phyloP scores from a whole-genome alignment of 2,329 filamentous ascomycete species.

The Talaromyces pinophilus region DNA sequence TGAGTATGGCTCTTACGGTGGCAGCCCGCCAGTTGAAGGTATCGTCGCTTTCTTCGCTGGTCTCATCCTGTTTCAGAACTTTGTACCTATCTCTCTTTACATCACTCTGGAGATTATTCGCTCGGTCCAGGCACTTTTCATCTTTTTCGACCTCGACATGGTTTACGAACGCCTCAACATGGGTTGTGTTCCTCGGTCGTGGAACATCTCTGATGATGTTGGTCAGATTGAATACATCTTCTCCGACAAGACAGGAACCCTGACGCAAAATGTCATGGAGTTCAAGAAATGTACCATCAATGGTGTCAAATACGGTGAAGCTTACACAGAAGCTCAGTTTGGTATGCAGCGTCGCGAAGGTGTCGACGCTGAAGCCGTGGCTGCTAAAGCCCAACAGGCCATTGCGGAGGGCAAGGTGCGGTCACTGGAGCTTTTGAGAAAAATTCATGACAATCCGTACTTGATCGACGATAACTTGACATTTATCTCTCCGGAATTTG shows the following conservation, averaged over 20 bases:
- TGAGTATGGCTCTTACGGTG: conserved; percentile 81
- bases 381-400: conserved; percentile 68
- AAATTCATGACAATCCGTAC: conserved; percentile 85
- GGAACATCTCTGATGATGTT: conserved; percentile 98
- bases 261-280: conserved; percentile 95
- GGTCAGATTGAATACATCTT: conserved; percentile 99
- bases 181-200: conserved; percentile 93
- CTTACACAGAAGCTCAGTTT: conserved; percentile 94
- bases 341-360: conserved; percentile 93
- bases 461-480: conserved; percentile 86
- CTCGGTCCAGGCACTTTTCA: conserved; percentile 91
- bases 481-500: conserved; percentile 87
- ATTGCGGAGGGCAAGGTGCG: conserved; percentile 75
- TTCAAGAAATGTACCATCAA: conserved; percentile 99
- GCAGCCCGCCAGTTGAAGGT: conserved; percentile 73
- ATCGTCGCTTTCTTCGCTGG: conserved; percentile 97
- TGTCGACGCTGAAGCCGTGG: conserved; percentile 80
- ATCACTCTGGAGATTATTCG: conserved; percentile 96
- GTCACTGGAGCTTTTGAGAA: conserved; percentile 71
- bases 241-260: conserved; percentile 87
- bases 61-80: conserved; percentile 94
- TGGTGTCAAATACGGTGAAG: conserved; percentile 93
- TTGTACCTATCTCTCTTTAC: conserved; percentile 97
- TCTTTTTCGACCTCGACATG: conserved; percentile 94
- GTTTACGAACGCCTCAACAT: conserved; percentile 95